phyloP scores from a whole-genome alignment of 208 protist genomes.

The Acanthamoeba rhysodes region DNA sequence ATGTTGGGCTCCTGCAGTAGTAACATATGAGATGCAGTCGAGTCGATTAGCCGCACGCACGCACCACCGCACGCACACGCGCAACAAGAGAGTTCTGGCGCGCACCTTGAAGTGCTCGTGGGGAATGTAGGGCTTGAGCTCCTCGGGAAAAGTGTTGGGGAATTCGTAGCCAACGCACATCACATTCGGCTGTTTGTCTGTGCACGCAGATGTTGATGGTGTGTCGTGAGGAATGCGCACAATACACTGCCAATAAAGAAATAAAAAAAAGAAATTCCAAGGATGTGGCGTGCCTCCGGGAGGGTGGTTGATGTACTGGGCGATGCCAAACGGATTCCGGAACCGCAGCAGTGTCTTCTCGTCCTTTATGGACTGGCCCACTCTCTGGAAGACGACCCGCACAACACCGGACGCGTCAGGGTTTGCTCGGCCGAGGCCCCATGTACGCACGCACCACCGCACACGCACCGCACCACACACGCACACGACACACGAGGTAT shows the following conservation, averaged over 20 bases:
- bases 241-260: background rate
- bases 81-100: background rate
- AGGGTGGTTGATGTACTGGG: conserved; percentile 81
- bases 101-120: conserved; percentile 12
- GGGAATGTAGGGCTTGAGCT: conserved; percentile 72
- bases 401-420: background rate
- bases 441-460: background rate
- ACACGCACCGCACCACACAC: background rate
- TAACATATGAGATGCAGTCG: too few relatives aligned
- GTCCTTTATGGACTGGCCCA: conserved; percentile 40
- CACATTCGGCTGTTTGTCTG: conserved; percentile 51
- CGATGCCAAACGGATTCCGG: conserved; percentile 80
- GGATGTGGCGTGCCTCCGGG: background rate
- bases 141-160: conserved; percentile 21
- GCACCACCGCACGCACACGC: too few relatives aligned
- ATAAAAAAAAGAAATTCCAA: too few relatives aligned
- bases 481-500: background rate
- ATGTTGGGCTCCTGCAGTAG: conserved; percentile 22
- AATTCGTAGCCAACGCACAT: conserved; percentile 70
- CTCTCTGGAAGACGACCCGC: background rate
- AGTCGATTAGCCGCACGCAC: too few relatives aligned
- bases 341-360: background rate
- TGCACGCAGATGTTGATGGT: too few relatives aligned
- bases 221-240: too few relatives aligned
- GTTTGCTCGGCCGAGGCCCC: background rate